Evolutionary conservation across 805 yeast species (phyloP).

Genomic region (Yarrowia osloensis): DNA sequence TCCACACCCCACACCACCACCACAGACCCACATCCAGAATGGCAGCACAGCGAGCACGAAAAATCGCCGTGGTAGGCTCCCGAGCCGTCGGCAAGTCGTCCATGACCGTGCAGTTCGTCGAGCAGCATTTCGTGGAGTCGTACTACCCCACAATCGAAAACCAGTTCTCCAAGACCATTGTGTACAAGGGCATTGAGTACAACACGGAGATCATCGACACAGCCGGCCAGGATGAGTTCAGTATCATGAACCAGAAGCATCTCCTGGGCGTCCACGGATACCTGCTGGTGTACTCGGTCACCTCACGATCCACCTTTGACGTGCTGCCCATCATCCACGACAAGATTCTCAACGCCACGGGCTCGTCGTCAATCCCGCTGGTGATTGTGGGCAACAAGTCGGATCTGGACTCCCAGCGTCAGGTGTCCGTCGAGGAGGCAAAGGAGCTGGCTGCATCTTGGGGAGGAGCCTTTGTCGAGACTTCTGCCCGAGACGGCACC

Average conservation of each 20-base stretch:
- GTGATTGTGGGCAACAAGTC: constrained; percentile 75
- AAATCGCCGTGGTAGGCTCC: constrained; percentile 84
- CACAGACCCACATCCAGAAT: neutral
- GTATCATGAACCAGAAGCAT: constrained; percentile 75
- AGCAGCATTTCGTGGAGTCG: constrained; percentile 82
- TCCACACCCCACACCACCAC: neutral
- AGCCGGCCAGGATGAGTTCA: constrained; percentile 90
- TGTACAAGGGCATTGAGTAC: constrained; percentile 71
- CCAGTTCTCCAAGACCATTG: constrained; percentile 71
- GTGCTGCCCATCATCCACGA: constrained; percentile 75
- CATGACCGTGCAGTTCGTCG: constrained; percentile 79
- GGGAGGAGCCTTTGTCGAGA: constrained; percentile 74
- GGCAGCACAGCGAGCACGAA: constrained; percentile 49
- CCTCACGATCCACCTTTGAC: constrained; percentile 75
- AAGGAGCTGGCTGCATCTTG: constrained; percentile 62
- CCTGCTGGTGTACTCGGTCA: constrained; percentile 76
- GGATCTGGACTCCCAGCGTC: constrained; percentile 68
- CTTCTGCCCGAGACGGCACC: constrained; percentile 76
- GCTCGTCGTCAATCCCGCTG: constrained; percentile 72
- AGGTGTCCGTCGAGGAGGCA: constrained; percentile 59
- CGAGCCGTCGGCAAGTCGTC: constrained; percentile 89
- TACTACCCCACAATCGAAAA: constrained; percentile 92
- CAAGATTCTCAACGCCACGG: constrained; percentile 68
- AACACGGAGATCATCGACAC: constrained; percentile 86
- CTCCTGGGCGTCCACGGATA: constrained; percentile 83